Evolutionary conservation across 2,329 filamentous ascomycete genomes (phyloP).

Genomic region (Orbilia ellipsospora): DNA sequence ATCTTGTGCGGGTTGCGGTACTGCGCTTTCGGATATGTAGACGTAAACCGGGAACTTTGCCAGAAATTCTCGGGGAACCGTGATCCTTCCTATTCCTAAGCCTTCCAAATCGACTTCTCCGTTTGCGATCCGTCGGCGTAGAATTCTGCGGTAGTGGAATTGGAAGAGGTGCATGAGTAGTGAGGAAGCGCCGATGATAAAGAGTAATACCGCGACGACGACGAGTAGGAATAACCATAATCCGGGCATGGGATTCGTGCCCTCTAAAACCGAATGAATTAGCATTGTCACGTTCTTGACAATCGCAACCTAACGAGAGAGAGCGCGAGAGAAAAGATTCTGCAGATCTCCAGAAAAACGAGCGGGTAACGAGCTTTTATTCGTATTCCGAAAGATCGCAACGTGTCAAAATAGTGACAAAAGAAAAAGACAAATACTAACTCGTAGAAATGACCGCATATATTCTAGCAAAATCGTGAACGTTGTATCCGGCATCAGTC

Average conservation of each 20-base stretch:
- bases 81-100: slow-evolving; percentile 83
- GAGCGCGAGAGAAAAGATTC: not conserved
- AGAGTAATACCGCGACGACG: slow-evolving; percentile 76
- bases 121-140: slow-evolving; percentile 76
- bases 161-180: slow-evolving; percentile 81
- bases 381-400: not conserved
- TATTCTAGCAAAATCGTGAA: slow-evolving; percentile 61
- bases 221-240: slow-evolving; percentile 83
- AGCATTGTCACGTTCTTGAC: slow-evolving; percentile 23
- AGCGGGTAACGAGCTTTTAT: too few species aligned
- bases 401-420: slow-evolving; percentile 65
- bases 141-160: slow-evolving; percentile 73
- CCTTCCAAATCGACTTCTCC: slow-evolving; percentile 89
- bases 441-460: slow-evolving; percentile 63
- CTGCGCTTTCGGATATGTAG: slow-evolving; percentile 68
- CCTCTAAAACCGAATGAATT: slow-evolving; percentile 64
- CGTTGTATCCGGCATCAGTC: slow-evolving; percentile 66
- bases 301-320: not conserved
- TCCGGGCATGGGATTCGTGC: slow-evolving; percentile 70
- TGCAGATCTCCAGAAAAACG: not conserved
- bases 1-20: slow-evolving; percentile 31
- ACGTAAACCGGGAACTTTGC: slow-evolving; percentile 81
- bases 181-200: slow-evolving; percentile 75
- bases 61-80: slow-evolving; percentile 77
- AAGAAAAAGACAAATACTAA: slow-evolving; percentile 64